Conservation (phyloP, 192 early-diverging fungal genomes). For the Geosiphon pyriformis region DNA sequence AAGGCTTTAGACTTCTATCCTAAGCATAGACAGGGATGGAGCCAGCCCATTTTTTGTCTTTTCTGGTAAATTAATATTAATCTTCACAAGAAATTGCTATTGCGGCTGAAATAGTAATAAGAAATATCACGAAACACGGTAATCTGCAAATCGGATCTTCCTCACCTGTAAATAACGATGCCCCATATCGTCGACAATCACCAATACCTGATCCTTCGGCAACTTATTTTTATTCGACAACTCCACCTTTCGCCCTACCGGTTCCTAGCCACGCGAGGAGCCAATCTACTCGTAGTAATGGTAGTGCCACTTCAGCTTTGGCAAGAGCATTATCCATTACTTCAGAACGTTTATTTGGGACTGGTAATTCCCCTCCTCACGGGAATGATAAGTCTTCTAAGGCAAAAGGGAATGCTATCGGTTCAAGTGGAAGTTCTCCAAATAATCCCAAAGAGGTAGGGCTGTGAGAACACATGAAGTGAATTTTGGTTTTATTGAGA, state of each 20-base stretch:
- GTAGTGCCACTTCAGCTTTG: slow-evolving; percentile 41
- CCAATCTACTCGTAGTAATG: slow-evolving; percentile 29
- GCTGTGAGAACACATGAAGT: background rate
- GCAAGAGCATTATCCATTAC: slow-evolving; percentile 51
- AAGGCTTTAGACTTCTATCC: no score
- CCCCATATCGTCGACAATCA: slow-evolving; percentile 28
- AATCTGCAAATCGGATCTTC: background rate
- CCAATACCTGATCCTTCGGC: slow-evolving; percentile 28
- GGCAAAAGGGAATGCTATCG: slow-evolving; percentile 15
- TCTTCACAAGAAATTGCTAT: slow-evolving; percentile 25
- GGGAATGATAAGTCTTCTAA: slow-evolving; percentile 30
- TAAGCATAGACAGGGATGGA: background rate
- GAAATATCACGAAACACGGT: background rate
- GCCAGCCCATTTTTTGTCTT: background rate
- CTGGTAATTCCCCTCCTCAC: slow-evolving; percentile 44
- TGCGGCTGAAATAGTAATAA: background rate
- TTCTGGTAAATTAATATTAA: background rate
- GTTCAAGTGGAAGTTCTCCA: background rate
- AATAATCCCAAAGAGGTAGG: slow-evolving; percentile 25
- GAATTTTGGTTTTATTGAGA: background rate
- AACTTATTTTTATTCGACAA: slow-evolving; percentile 31
- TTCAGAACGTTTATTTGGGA: slow-evolving; percentile 49
- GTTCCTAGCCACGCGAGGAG: slow-evolving; percentile 25
- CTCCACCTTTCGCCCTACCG: slow-evolving; percentile 40
- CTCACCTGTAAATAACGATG: no score